Percentiles rank a stretch among this genome's conserved stretches.
These are phyloP conservation scores for Apiospora kogelbergensis DNA, from an alignment of 2,329 filamentous ascomycete species.

Conservation along the genomic window DNA sequence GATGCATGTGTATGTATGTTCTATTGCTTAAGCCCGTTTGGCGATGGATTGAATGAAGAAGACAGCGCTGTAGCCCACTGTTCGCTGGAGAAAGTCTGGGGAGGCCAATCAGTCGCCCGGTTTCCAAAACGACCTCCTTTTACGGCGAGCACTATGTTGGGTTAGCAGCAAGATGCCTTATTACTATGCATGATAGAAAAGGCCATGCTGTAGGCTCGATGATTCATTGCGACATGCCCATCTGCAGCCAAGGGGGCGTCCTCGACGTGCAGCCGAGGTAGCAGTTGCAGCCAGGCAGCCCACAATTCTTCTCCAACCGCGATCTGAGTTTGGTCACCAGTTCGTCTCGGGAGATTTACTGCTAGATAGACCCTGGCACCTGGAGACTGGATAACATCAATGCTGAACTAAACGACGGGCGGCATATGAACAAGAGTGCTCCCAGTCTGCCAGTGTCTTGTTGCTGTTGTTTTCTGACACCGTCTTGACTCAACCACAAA, in stretches of 20 bases:
- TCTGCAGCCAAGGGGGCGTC: not conserved
- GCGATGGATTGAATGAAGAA: not conserved
- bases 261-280: not conserved
- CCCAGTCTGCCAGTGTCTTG: not conserved
- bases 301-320: not conserved
- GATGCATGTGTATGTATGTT: too few species aligned
- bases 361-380: not conserved
- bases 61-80: not conserved
- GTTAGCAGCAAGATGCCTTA: too few species aligned
- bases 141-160: too few species aligned
- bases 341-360: not conserved
- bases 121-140: not conserved
- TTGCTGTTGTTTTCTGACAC: not conserved
- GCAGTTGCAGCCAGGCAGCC: not conserved
- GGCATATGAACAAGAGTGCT: not conserved
- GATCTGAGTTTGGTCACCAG: slow-evolving; percentile 6
- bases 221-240: not conserved
- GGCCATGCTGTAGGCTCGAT: too few species aligned
- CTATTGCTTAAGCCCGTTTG: too few species aligned
- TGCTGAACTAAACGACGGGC: not conserved
- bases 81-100: not conserved
- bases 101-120: slow-evolving; percentile 1
- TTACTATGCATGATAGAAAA: too few species aligned
- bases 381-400: not conserved
- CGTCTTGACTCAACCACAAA: not conserved